Percentiles rank a stretch among this genome's conserved stretches.
These are phyloP conservation scores for Magnusiomyces paraingens DNA, from an alignment of 1,139 yeast species.

Conservation along the genomic window DNA sequence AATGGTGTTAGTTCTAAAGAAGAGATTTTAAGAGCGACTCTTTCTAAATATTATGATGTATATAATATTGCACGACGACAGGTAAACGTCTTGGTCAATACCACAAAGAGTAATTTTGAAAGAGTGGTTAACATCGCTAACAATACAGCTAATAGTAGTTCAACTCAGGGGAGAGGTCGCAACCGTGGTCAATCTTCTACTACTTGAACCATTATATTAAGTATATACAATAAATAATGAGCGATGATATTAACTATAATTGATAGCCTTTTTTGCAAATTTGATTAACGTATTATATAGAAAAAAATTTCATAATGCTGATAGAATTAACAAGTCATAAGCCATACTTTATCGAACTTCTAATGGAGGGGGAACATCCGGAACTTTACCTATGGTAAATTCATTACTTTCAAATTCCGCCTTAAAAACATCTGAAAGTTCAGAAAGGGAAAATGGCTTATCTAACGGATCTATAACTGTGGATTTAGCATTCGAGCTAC, in stretches of 20 bases:
- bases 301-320: too few relatives aligned
- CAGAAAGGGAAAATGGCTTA: slow-evolving; percentile 32
- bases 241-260: too few relatives aligned
- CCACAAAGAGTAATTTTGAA: slow-evolving; percentile 5
- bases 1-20: slow-evolving; percentile 51
- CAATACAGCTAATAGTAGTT: too few relatives aligned
- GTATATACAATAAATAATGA: too few relatives aligned
- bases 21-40: slow-evolving; percentile 51
- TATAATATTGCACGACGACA: slow-evolving; percentile 31
- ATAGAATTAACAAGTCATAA: too few relatives aligned
- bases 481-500: neutral
- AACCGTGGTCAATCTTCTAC: too few relatives aligned
- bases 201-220: too few relatives aligned
- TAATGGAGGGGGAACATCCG: slow-evolving; percentile 75
- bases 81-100: slow-evolving; percentile 17
- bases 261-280: too few relatives aligned
- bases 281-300: too few relatives aligned
- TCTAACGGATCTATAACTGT: slow-evolving; percentile 17
- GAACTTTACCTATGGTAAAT: slow-evolving; percentile 63
- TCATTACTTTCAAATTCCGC: slow-evolving; percentile 45
- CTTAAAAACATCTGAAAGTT: slow-evolving; percentile 40
- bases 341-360: slow-evolving; percentile 37
- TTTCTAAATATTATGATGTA: slow-evolving; percentile 52
- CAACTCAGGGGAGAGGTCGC: too few relatives aligned
- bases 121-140: neutral